Percentiles rank a stretch among this genome's conserved stretches.
These are phyloP conservation scores for Beauveria australis DNA, from an alignment of 2,329 filamentous ascomycete genomes.

Conservation along the genomic window DNA sequence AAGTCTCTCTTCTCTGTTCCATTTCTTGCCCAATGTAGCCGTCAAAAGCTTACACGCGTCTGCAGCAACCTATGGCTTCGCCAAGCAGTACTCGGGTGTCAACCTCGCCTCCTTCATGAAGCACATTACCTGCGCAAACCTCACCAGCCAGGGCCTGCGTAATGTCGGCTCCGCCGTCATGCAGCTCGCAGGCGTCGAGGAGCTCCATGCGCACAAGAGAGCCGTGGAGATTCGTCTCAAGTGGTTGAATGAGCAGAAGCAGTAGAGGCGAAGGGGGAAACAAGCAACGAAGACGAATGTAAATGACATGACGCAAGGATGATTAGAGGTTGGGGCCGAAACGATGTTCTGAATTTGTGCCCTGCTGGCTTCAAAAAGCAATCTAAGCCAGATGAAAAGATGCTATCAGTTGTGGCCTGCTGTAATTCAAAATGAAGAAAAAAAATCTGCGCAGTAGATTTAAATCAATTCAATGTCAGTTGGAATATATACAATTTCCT, in stretches of 20 bases:
- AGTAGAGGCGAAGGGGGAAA: no score
- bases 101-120: conserved; percentile 95
- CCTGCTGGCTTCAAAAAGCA: no score
- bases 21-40: not conserved
- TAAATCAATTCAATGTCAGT: no score
- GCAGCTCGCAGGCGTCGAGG: conserved; percentile 89
- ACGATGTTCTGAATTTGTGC: no score
- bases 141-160: conserved; percentile 74
- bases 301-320: no score
- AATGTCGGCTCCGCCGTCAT: conserved; percentile 88
- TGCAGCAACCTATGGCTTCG: conserved; percentile 89
- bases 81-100: conserved; percentile 96
- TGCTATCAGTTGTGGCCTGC: no score
- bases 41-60: conserved; percentile 15
- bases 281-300: no score
- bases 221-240: conserved; percentile 77
- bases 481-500: no score
- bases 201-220: conserved; percentile 85
- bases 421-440: no score
- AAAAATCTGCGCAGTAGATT: no score
- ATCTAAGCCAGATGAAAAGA: no score
- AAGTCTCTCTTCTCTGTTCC: conserved; percentile 37
- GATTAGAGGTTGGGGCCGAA: no score
- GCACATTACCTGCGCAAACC: conserved; percentile 90
- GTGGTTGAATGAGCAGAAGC: conserved; percentile 31